Base-by-base conservation (phyloP, 1,139 yeast species). In the Arxiozyma telluris region DNA sequence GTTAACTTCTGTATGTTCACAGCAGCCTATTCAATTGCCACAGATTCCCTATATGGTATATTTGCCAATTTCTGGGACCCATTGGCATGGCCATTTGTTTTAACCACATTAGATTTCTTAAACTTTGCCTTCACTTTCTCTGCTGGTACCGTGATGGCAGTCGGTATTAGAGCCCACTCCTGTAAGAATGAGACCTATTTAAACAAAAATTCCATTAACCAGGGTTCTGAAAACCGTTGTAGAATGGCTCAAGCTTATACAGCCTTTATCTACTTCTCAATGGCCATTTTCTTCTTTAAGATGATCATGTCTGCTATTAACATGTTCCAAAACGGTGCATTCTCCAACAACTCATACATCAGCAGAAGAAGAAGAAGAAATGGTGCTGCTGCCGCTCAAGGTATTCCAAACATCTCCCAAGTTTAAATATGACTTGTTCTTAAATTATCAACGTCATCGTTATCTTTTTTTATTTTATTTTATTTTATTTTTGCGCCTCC, bases 131-230 rank as follows among this genome's bases (percentile, higher is more conserved):
- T 93, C 82, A 84, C 96, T 57, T 88, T 93, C 73, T 83, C 98
- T 55, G 98, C 88, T 62, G 98, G 93, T 62, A 82, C 96, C 55
- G 96, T 96, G 53, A 76, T 93, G 71, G 98, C 97, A 55, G 95
- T 90, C 60, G 94, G 84, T 65, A 83, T 87, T 70, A 81, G 89
- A 72, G 80, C 77, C 59, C 96, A 90, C 80, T 85, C 96, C 50
- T 93, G 98, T 79, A 56, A 74, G 63, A 87, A 89, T 81, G 62
- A 76, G 58, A 61, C 55, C 54, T 90, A 88, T 78, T 59, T 89
- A 61, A 76, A 82, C 63, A 48, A 62, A 63, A 89, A 91, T 79
- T 74, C 72, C 59, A 80, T 90, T 62, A 72, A 85, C 60, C 91
- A 88, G 76, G 95, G 96, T 61, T 77, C 84, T 49, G 63, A 74